Percentiles rank a stretch among this genome's conserved stretches.
Conservation (phyloP, 139 green algal species). For the Yamagishiella unicocca region DNA sequence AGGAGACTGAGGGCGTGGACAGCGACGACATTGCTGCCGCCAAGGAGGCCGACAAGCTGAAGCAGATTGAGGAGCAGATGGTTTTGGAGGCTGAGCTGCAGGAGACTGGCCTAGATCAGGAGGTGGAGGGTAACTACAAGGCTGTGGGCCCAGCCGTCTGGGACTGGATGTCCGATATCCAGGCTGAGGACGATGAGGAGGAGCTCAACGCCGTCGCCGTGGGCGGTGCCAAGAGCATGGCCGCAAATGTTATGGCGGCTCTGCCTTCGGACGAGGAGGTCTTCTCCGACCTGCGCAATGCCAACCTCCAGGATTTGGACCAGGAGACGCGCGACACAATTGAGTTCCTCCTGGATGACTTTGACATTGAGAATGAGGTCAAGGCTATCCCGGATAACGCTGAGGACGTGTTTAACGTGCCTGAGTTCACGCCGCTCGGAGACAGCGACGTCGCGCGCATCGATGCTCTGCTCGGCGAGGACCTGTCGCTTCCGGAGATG, state of each 20-base stretch:
- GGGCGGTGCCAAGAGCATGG: neutral
- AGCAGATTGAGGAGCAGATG: slow-evolving; percentile 61
- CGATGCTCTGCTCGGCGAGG: slow-evolving; percentile 37
- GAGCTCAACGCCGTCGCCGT: slow-evolving; percentile 5
- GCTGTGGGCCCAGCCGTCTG: slow-evolving; percentile 36
- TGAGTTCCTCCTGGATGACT: slow-evolving; percentile 56
- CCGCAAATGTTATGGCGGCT: slow-evolving; percentile 3
- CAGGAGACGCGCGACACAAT: slow-evolving; percentile 49
- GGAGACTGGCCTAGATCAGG: slow-evolving; percentile 48
- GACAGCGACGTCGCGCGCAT: slow-evolving; percentile 19
- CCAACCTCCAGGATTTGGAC: slow-evolving; percentile 53
- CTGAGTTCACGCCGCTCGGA: slow-evolving; percentile 3
- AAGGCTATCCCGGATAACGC: slow-evolving; percentile 32
- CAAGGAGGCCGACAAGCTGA: slow-evolving; percentile 49
- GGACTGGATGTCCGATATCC: slow-evolving; percentile 52
- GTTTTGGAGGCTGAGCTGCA: slow-evolving; percentile 58
- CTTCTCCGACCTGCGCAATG: slow-evolving; percentile 26
- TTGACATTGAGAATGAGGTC: slow-evolving; percentile 52
- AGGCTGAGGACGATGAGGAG: slow-evolving; percentile 29
- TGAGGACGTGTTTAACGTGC: slow-evolving; percentile 1
- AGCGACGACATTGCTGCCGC: slow-evolving; percentile 48
- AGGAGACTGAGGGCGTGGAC: slow-evolving; percentile 25
- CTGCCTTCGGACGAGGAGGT: slow-evolving; percentile 45
- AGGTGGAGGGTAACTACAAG: slow-evolving; percentile 5
- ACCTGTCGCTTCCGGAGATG: slow-evolving; percentile 35